A percentile compares a stretch with the other conserved stretches of the same genome.
Evolutionary conservation across 352 stramenopile species (phyloP).

Genomic region (Phytopythium mirpurense): DNA sequence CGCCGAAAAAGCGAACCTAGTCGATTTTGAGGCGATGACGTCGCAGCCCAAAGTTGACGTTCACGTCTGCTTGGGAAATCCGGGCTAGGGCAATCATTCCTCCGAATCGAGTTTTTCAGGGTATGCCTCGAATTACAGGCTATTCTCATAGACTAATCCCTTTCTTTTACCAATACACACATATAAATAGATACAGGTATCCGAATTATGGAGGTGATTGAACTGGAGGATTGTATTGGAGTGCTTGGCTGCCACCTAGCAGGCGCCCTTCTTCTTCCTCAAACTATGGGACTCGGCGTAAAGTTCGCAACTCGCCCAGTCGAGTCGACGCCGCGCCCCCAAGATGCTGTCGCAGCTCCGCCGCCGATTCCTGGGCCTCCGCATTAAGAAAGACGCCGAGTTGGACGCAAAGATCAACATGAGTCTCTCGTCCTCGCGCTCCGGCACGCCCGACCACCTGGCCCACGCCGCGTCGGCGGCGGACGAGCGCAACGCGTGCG

Average conservation of each 20-base stretch:
- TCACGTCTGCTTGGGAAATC: neutral
- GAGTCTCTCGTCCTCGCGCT: conserved; percentile 27
- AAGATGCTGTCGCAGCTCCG: conserved; percentile 40
- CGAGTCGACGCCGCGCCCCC: neutral
- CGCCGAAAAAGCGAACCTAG: neutral
- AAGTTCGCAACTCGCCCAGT: neutral
- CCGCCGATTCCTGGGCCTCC: conserved; percentile 29
- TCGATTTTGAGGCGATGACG: neutral
- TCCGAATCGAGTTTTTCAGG: no score
- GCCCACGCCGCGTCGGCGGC: conserved; percentile 7
- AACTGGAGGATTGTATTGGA: no score
- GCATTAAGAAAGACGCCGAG: conserved; percentile 33
- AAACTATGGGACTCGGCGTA: neutral
- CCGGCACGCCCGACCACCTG: conserved; percentile 2
- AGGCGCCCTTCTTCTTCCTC: neutral
- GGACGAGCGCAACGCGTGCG: conserved; percentile 55
- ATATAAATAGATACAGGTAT: no score
- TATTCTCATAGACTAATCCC: no score
- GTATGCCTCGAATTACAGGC: no score
- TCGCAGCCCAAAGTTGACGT: neutral
- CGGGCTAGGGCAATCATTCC: neutral
- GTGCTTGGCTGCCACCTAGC: no score
- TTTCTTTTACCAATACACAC: no score
- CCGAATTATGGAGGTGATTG: no score
- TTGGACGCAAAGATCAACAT: conserved; percentile 21